Evolutionary conservation across 2,329 filamentous ascomycete species (phyloP).

Genomic region (Ascochyta clinopodiicola): DNA sequence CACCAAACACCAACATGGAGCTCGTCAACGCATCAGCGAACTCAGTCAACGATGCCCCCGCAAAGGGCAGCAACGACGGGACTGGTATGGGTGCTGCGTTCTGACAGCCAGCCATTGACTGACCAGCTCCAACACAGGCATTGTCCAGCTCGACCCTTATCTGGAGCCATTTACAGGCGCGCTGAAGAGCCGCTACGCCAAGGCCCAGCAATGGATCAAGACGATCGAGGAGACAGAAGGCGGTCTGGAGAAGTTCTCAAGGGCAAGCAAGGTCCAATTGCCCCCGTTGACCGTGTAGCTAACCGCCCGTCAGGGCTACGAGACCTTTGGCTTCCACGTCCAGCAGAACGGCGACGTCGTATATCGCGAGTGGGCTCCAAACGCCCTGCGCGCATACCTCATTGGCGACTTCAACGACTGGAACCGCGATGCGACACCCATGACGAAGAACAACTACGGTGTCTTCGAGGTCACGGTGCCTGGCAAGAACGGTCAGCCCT

Average conservation of each 20-base stretch:
- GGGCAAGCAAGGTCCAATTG: constrained; percentile 56
- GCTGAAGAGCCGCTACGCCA: constrained; percentile 76
- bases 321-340: constrained; percentile 86
- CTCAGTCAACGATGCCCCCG: constrained; percentile 55
- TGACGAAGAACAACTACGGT: constrained; percentile 85
- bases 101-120: constrained; percentile 19
- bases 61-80: constrained; percentile 69
- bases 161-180: constrained; percentile 82
- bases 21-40: constrained; percentile 56
- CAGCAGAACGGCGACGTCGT: constrained; percentile 81
- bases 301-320: constrained; percentile 70
- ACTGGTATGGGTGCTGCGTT: constrained; percentile 62
- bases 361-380: constrained; percentile 97
- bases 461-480: constrained; percentile 85
- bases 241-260: constrained; percentile 89
- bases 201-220: constrained; percentile 86
- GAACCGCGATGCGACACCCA: constrained; percentile 81
- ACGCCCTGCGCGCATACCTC: constrained; percentile 81
- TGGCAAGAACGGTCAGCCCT: constrained; percentile 73
- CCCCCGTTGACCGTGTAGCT: constrained; percentile 17
- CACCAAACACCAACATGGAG: constrained; percentile 36
- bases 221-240: constrained; percentile 84
- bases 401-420: constrained; percentile 97
- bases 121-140: constrained; percentile 64
- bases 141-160: constrained; percentile 87